Evolutionary conservation across 2,329 filamentous ascomycete species (phyloP).

Genomic region (Pseudogymnoascus sp.): DNA sequence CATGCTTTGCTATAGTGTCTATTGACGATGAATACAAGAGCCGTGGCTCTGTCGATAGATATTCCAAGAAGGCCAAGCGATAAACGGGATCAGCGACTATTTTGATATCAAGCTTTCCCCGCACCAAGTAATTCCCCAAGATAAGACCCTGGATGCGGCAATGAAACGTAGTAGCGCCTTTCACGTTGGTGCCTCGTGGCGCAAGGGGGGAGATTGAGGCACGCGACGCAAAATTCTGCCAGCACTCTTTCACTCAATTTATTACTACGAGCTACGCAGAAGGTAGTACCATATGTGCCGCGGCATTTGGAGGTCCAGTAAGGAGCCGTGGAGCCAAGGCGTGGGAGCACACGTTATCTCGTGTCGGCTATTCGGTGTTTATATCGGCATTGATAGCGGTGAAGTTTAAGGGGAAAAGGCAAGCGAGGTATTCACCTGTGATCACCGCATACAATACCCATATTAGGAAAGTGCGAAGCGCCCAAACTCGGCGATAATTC

Average conservation of each 20-base stretch:
- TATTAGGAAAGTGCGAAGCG: constrained; percentile 4
- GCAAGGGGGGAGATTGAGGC: background rate
- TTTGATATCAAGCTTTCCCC: constrained; percentile 7
- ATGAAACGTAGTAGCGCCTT: constrained; percentile 4
- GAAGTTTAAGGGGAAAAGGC: background rate
- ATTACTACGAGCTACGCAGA: background rate
- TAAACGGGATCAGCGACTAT: background rate
- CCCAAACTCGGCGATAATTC: background rate
- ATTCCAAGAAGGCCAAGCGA: background rate
- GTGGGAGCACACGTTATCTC: background rate
- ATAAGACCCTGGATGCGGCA: background rate
- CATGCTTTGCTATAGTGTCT: background rate
- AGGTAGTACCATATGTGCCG: background rate
- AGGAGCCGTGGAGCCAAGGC: background rate
- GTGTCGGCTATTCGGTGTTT: background rate
- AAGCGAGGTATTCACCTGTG: background rate
- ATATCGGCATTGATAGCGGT: background rate
- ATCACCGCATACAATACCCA: background rate
- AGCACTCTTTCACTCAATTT: background rate
- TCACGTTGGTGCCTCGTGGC: background rate
- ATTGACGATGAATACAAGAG: background rate
- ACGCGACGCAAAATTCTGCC: background rate
- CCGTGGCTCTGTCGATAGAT: background rate
- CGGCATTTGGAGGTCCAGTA: background rate
- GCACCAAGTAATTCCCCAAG: background rate